Evolutionary conservation across 208 protist species (phyloP), one percentile per base, ranked within the genome.

Genomic region (Lotmaria passim): DNA sequence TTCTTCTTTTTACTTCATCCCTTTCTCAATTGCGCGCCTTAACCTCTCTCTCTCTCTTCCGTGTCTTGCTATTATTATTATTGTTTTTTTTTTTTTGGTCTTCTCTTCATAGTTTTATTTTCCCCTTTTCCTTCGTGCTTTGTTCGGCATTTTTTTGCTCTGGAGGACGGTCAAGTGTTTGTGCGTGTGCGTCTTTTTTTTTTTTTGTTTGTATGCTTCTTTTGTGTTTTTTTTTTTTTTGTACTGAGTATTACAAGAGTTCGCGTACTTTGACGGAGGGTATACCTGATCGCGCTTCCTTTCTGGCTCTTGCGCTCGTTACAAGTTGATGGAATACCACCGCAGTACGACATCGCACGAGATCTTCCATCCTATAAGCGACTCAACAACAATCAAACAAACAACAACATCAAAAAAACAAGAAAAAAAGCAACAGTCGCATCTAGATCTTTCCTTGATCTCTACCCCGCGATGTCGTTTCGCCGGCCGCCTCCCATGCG

Each of bases 401-500:
- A 30, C 3, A 15, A 24, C 7, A 51, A 30, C 5, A 51, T 7
- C 21, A 51, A 30, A 24, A 51, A 30, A 2, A 31, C 3, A 30
- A 23, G 2, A 21, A 36, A 55, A 4, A n/a, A 33, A 55, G 12
- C 17, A 33, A 36, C 23, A n/a, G 12, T 21, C 3, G 36, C 12
- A 55, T 12, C 17, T 3, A 11, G n/a, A n/a, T 33, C 15, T 33
- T 33, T 5, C 17, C n/a, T 55, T 3, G 11, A 31, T 24, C 7
- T 52, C 7, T 7, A 4, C 6, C 14, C 46, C 4, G 4, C 14
- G 31, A 76, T 70, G 71, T 77, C 76, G 15, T 77, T 79, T 55
- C 75, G 78, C n/a, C 69, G 78, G 43, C 63, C 68, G 43, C 63
- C 57, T 4, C 63, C 78, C 5, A 63, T 65, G 65, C 73, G 78